A percentile compares a stretch with the other conserved stretches of the same genome.
These are phyloP conservation scores for Xylaria polymorpha DNA, from an alignment of 2,329 filamentous ascomycete species.

Conservation along the genomic window DNA sequence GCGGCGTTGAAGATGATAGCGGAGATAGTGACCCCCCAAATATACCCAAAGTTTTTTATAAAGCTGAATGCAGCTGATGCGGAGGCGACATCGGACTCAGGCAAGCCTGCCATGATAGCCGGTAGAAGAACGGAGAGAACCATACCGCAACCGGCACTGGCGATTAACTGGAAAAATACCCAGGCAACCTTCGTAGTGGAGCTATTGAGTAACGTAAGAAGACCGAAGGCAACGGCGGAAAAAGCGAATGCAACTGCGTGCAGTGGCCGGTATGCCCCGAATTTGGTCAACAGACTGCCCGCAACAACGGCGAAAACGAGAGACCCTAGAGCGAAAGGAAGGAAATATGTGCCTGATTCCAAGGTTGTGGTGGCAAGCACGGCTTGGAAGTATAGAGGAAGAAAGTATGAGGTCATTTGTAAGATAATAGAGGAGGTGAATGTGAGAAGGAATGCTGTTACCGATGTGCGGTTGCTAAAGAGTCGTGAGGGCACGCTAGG, in stretches of 20 bases:
- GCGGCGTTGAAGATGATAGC: constrained; percentile 15
- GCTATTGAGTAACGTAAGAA: constrained; percentile 45
- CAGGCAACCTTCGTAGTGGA: constrained; percentile 45
- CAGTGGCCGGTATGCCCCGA: constrained; percentile 50
- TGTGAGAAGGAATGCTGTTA: constrained; percentile 47
- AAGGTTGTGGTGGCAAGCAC: constrained; percentile 45
- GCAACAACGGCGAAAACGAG: constrained; percentile 47
- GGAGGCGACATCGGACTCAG: constrained; percentile 15
- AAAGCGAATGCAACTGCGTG: constrained; percentile 48
- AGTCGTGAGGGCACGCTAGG: constrained; percentile 39
- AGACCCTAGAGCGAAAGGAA: constrained; percentile 47
- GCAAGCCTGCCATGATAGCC: constrained; percentile 5
- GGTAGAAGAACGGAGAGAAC: neutral
- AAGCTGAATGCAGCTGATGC: constrained; percentile 3
- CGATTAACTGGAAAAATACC: constrained; percentile 49
- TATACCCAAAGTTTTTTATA: constrained; percentile 11
- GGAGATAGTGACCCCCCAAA: constrained; percentile 12
- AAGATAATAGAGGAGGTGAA: constrained; percentile 53
- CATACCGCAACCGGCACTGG: constrained; percentile 45
- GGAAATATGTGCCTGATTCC: constrained; percentile 46
- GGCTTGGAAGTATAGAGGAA: constrained; percentile 58
- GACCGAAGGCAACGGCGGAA: constrained; percentile 45
- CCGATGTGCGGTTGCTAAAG: constrained; percentile 52
- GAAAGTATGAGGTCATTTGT: constrained; percentile 53
- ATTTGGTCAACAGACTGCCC: constrained; percentile 50